Conservation (phyloP, 371 early-diverging fungal genomes). For the Dichotomocladium elegans region DNA sequence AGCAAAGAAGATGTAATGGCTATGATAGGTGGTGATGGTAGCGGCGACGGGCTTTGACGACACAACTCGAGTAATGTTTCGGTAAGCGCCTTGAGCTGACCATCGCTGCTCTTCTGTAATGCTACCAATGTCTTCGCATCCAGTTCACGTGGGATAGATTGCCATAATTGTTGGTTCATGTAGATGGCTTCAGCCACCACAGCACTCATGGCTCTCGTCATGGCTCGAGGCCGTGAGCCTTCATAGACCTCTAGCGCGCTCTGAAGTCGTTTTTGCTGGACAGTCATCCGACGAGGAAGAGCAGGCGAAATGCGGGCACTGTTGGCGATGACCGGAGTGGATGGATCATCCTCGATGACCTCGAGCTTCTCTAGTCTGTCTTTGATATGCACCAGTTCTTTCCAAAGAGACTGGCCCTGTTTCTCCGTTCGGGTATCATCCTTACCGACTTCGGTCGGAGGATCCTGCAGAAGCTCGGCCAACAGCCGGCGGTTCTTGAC, state of each 20-base stretch:
- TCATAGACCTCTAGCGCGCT: slow-evolving; percentile 4
- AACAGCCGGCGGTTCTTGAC: not conserved
- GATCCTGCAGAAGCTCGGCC: not conserved
- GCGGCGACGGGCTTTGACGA: not conserved
- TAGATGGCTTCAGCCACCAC: slow-evolving; percentile 12
- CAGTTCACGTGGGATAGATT: slow-evolving; percentile 8
- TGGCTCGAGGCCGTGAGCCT: too few species aligned
- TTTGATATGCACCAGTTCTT: slow-evolving; percentile 10
- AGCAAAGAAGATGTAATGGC: too few species aligned
- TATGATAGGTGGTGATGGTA: too few species aligned
- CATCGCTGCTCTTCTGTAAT: slow-evolving; percentile 17
- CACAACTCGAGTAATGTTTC: slow-evolving; percentile 5
- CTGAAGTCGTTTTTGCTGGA: slow-evolving; percentile 11
- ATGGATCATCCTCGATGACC: not conserved
- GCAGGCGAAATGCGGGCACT: not conserved
- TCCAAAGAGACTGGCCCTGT: slow-evolving; percentile 1
- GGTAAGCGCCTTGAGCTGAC: slow-evolving; percentile 10
- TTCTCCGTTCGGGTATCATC: not conserved
- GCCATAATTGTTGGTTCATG: slow-evolving; percentile 14
- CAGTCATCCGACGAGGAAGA: not conserved
- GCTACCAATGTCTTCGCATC: slow-evolving; percentile 11
- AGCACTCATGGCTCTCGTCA: slow-evolving; percentile 5
- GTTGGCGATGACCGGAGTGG: too few species aligned
- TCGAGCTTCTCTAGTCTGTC: slow-evolving; percentile 9
- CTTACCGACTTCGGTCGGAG: too few species aligned